Base-by-base conservation (phyloP, 1,139 yeast genomes). In the Pichia sp. region DNA sequence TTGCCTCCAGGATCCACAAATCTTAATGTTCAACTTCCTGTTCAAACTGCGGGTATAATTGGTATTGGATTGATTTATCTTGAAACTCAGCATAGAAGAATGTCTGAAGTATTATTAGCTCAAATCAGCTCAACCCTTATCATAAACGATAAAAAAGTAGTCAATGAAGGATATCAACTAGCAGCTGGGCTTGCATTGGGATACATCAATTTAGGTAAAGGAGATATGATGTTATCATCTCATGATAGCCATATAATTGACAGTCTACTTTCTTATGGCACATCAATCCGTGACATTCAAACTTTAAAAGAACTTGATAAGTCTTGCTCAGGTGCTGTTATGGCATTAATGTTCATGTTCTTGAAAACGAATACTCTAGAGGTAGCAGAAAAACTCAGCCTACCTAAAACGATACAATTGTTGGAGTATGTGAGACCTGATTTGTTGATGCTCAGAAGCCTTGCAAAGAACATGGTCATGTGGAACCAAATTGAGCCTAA, bases 111-210 rank as follows among this genome's bases (percentile, higher is more conserved):
- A 19, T 72, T 93, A 52, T 72, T 88, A 26, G 77, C 86, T 0
- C 95, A 90, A 64, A 74, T 88, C 2, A 77, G 79, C 19, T 80
- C 85, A 7, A 71, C 78, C 1, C 78, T 84, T 3, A 68, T 71
- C n/a, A 79, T 82, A 46, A 82, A 83, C 61, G 92, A 84, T 50
- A 68, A 73, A 31, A 78, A 75, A 43, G 74, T 78, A 54, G 77
- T 79, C n/a, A 77, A 84, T 67, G 98, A 93, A 69, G 90, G 95
- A 0, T 92, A 93, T 64, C 76, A 95, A 57, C 72, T 92, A 40
- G 88, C 96, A 0, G 93, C 96, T 0, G 99, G 99, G 0, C 79
- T 93, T 48, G 82, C 97, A 0, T 70, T 92, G 30, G 99, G 99
- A 0, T 80, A 84, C 59, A 85, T 92, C n/a, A 90, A 92, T 65